Conservation (phyloP, 768 basidiomycete species). For the Mycena belliarum region DNA sequence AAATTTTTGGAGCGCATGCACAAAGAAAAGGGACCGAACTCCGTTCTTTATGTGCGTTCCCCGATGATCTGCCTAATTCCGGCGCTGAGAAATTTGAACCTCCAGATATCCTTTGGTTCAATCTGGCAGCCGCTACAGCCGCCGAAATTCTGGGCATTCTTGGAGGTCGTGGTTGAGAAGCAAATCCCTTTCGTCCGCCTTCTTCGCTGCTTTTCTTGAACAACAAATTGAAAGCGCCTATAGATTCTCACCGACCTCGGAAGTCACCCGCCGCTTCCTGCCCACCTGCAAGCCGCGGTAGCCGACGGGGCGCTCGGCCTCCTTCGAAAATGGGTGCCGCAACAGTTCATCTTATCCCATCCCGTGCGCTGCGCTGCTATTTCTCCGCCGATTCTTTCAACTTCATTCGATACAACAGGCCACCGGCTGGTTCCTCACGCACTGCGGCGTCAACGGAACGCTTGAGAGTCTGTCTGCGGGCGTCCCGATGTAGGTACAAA, state of each 20-base stretch:
- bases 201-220: too few relatives aligned
- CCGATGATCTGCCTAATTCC: neutral
- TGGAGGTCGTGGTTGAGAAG: neutral
- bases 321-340: neutral
- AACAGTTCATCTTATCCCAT: neutral
- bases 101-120: neutral
- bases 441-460: slow-evolving; percentile 1
- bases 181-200: neutral
- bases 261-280: neutral
- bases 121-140: neutral
- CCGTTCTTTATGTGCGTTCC: neutral
- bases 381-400: too few relatives aligned
- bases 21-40: neutral
- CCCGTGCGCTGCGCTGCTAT: neutral
- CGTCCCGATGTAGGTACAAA: neutral
- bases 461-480: neutral
- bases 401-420: neutral
- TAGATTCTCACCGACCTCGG: neutral
- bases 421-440: neutral
- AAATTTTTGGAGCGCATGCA: neutral
- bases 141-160: neutral
- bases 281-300: neutral
- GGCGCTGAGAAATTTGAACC: neutral
- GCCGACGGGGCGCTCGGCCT: neutral
- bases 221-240: neutral